Base-by-base conservation (phyloP, 306 rosid genomes). In the Canavalia ensiformis region DNA sequence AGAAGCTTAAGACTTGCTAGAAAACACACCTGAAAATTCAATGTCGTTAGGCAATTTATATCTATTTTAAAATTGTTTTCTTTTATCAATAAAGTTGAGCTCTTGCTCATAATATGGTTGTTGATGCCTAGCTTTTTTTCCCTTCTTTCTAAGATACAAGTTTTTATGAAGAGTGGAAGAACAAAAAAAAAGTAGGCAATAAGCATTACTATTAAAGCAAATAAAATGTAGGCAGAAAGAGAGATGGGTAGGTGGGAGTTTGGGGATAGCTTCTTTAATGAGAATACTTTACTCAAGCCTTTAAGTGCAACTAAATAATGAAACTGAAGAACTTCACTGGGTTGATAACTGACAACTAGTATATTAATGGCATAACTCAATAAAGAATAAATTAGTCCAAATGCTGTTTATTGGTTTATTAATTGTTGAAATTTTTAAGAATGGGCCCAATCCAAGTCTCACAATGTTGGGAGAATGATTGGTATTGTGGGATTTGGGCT, bases 181-280 rank as follows among this genome's bases (percentile, higher is more conserved):
- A 30, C 13, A 51, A 66, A 29, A 52, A 39, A 60, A 30, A 8
- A 44, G 41, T 31, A 55, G 72, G 8, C 55, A 6, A 46, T 52
- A 41, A 35, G 28, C n/a, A n/a, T 35, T 75, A 41, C 2, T 7
- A n/a, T 33, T 58, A 42, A 63, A 6, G 39, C 74, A 44, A 44
- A 44, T 51, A 62, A 62, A 60, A 64, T 33, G 6, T 35, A 12
- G 37, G 18, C 35, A 42, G 76, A 55, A 59, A 35, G 75, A 28
- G 35, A 8, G 49, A 5, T 1, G 54, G 33, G 62, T 41, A 41
- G 66, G 78, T 56, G 78, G 54, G 29, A 29, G 9, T 31, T 13
- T 56, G 75, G 67, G 56, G n/a, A 63, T 33, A 71, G 30, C 63
- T 65, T 83, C 71, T 84, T 56, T 73, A 57, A 49, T 72, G 77